Evolutionary conservation across 768 basidiomycete species (phyloP).

Genomic region (Tricholoma flavovirens): DNA sequence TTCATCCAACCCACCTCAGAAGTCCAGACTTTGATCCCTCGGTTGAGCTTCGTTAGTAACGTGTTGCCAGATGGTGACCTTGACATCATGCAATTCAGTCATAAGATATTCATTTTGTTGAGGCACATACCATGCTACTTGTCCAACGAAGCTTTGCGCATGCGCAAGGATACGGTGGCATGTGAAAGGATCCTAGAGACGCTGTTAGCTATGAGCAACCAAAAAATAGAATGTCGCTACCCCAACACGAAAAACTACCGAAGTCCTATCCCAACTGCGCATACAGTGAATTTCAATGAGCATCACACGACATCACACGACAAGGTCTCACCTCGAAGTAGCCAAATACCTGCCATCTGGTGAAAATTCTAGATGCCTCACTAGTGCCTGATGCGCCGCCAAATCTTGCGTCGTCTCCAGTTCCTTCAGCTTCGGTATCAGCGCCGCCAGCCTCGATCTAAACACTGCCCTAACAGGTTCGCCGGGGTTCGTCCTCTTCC

Average conservation of each 20-base stretch:
- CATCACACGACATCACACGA: not conserved
- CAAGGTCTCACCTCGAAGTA: slow-evolving; percentile 49
- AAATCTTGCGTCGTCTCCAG: slow-evolving; percentile 55
- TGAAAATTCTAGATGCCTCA: slow-evolving; percentile 70
- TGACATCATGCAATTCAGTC: not conserved
- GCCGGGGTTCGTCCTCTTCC: slow-evolving; percentile 20
- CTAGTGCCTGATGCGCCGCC: slow-evolving; percentile 60
- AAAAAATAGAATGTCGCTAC: slow-evolving; percentile 29
- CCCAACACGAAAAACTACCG: slow-evolving; percentile 59
- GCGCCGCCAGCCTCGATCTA: slow-evolving; percentile 47
- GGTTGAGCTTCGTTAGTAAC: slow-evolving; percentile 58
- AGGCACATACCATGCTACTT: slow-evolving; percentile 59
- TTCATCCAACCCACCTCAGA: slow-evolving; percentile 41
- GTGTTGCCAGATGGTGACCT: slow-evolving; percentile 63
- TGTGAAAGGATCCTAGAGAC: slow-evolving; percentile 49
- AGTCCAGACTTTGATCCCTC: slow-evolving; percentile 69
- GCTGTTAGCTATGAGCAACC: not conserved
- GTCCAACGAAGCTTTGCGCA: slow-evolving; percentile 65
- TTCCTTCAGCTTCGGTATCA: slow-evolving; percentile 51
- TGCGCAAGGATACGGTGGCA: slow-evolving; percentile 62
- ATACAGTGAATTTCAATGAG: not conserved
- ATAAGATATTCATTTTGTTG: not conserved
- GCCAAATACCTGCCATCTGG: slow-evolving; percentile 71
- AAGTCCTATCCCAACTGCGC: slow-evolving; percentile 64
- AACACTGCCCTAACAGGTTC: slow-evolving; percentile 31